Conservation (phyloP, 495 filamentous ascomycete species). For the Emericellopsis terricola region DNA sequence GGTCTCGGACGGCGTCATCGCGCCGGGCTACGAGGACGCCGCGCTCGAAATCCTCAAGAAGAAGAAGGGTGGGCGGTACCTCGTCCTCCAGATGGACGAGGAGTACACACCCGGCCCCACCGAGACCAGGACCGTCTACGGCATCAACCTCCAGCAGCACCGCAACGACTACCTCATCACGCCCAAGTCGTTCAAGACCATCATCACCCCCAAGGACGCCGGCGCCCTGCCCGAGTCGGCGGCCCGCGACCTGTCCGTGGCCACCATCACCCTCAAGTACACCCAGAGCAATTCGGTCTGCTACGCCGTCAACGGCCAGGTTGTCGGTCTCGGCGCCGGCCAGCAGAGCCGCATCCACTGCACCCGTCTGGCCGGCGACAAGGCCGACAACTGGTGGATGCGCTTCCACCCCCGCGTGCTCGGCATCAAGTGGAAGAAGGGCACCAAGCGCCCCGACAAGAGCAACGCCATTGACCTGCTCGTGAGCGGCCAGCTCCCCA, state of each 20-base stretch:
- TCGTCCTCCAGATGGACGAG: conserved; percentile 86
- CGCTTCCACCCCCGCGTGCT: conserved; percentile 82
- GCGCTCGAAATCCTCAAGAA: conserved; percentile 85
- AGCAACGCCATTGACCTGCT: conserved; percentile 94
- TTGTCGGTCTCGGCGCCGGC: conserved; percentile 86
- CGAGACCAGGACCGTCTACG: conserved; percentile 77
- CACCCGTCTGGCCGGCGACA: conserved; percentile 94
- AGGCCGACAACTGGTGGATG: conserved; percentile 99
- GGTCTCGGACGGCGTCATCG: conserved; percentile 93
- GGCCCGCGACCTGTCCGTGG: conserved; percentile 77
- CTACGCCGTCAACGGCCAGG: conserved; percentile 87
- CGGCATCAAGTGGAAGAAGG: conserved; percentile 87
- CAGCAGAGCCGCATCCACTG: conserved; percentile 98
- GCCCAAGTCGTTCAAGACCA: conserved; percentile 63
- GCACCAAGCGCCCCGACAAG: conserved; percentile 89
- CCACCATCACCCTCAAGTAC: conserved; percentile 93
- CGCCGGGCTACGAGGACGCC: conserved; percentile 64
- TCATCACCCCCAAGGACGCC: conserved; percentile 70
- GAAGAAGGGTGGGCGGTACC: conserved; percentile 96
- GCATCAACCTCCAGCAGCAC: conserved; percentile 67
- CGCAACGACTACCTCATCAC: conserved; percentile 83
- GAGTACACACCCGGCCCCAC: conserved; percentile 56
- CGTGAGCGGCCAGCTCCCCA: conserved; percentile 73
- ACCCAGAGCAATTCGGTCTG: conserved; percentile 98
- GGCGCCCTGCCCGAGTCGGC: conserved; percentile 58